Conservation (phyloP, 176 grass and related monocot genomes). For the Avena insularis region DNA sequence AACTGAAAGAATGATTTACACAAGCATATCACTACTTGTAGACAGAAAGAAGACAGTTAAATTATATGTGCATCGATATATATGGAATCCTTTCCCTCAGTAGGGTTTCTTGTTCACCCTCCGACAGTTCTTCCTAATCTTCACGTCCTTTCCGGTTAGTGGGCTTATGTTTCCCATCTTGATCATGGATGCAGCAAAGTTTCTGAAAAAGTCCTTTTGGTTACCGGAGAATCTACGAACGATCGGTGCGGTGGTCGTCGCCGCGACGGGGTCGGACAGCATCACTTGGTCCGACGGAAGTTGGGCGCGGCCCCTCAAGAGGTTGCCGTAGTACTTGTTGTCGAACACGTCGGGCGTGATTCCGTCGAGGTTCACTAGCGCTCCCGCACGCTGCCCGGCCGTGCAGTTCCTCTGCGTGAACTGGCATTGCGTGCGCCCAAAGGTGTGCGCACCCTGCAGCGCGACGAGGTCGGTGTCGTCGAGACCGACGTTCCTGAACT, state of each 20-base stretch:
- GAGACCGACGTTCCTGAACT: conserved; percentile 53
- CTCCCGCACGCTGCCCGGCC: background rate
- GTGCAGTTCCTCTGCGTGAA: conserved; percentile 43
- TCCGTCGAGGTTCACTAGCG: conserved; percentile 52
- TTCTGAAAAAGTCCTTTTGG: too few species aligned
- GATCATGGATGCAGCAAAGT: too few species aligned
- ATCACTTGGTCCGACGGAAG: conserved; percentile 61
- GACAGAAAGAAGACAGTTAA: background rate
- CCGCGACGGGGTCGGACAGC: conserved; percentile 7
- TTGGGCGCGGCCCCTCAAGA: conserved; percentile 30
- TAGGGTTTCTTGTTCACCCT: too few species aligned
- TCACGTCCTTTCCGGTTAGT: too few species aligned
- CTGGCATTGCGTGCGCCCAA: conserved; percentile 51
- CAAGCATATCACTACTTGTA: background rate
- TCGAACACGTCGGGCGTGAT: conserved; percentile 56
- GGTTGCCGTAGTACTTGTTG: conserved; percentile 56
- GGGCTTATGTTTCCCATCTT: too few species aligned
- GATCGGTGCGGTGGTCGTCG: background rate
- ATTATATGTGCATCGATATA: background rate
- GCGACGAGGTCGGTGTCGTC: conserved; percentile 54
- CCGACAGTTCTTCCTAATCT: too few species aligned
- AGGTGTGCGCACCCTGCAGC: conserved; percentile 68
- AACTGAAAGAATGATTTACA: background rate
- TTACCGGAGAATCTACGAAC: too few species aligned
- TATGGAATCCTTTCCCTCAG: background rate